Base-by-base conservation (phyloP, 495 filamentous ascomycete species). In the Neurospora sp. region DNA sequence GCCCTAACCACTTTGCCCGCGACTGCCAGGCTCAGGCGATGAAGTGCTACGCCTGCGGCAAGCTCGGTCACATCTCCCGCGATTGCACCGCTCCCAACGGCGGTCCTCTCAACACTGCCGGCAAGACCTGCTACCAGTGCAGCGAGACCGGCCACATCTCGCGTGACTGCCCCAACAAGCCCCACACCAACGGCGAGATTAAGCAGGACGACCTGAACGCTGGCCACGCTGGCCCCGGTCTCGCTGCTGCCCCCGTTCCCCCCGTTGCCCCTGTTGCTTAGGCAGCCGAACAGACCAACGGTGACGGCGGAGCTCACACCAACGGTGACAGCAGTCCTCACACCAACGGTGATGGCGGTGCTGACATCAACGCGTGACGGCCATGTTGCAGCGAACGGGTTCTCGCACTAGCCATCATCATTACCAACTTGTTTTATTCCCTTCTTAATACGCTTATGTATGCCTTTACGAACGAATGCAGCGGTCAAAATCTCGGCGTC, bases 11-110 rank as follows among this genome's bases (percentile, higher is more conserved):
- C 83, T 99, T 93, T 78, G 96, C 96, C 69, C 92, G 96, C 74
- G 96, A 99, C 82, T 99, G 96, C 87, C 96, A 99, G 85, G 96
- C 96, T 74, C 96, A 98, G 85, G 94, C 95, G 71, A 97, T 97
- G 94, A 99, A 99, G 84, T 99, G 96, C 88, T 99, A 98, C 82
- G 95, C 96, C 75, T 99, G 96, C 82, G 96, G 96, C 80, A 99
- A 99, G 85, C 89, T 97, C 69, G 96, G 96, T 61, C 96, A 99
- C 85, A 98, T 98, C 82, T 97, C 93, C 31, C 91, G 95, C 75
- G 96, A 99, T 84, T 99, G 96, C 86, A 97, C 94, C 31, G 93
- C 96, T 70, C 96, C 96, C 71, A 98, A 98, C 82, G 96, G 96
- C 68, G 96, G 96, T 27, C 94, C 94, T 41, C 87, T 98, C 76